Percentiles rank a stretch among this genome's conserved stretches.
These are phyloP conservation scores for Auriscalpium microsporum DNA, from an alignment of 768 basidiomycete genomes.

Conservation along the genomic window DNA sequence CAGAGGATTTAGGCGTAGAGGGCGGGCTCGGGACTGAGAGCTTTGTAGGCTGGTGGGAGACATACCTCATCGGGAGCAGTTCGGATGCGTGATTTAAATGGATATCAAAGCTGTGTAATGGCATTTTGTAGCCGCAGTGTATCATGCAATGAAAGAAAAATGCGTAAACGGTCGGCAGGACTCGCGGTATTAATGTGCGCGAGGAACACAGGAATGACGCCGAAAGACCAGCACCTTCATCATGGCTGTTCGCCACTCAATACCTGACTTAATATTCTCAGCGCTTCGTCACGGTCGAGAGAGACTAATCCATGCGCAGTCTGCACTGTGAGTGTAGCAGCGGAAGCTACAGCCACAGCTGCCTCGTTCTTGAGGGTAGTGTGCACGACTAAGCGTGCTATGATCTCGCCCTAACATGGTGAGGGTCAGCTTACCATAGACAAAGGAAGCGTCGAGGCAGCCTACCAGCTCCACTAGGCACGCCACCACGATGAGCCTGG, in stretches of 20 bases:
- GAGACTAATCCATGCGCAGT: background rate
- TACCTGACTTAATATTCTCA: background rate
- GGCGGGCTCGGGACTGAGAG: constrained; percentile 52
- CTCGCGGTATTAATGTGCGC: too few species aligned
- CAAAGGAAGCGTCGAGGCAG: constrained; percentile 4
- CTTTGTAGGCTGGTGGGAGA: constrained; percentile 85
- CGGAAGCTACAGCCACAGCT: background rate
- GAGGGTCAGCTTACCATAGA: background rate
- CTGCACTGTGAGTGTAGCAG: background rate
- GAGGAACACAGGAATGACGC: too few species aligned
- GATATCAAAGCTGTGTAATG: too few species aligned
- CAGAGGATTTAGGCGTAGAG: constrained; percentile 47
- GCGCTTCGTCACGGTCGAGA: background rate
- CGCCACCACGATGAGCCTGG: constrained; percentile 82
- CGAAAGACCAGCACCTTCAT: too few species aligned
- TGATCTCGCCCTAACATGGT: constrained; percentile 58
- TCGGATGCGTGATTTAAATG: too few species aligned
- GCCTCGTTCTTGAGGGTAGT: constrained; percentile 26
- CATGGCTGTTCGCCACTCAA: background rate
- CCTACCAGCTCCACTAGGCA: constrained; percentile 80
- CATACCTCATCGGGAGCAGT: constrained; percentile 19
- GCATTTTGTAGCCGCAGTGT: too few species aligned
- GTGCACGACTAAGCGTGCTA: constrained; percentile 70
- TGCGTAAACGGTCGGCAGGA: too few species aligned
- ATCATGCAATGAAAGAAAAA: too few species aligned